These are phyloP conservation scores for Spiromastix sp. DNA, from an alignment of 2,329 filamentous ascomycete genomes.

Conservation along the genomic window DNA sequence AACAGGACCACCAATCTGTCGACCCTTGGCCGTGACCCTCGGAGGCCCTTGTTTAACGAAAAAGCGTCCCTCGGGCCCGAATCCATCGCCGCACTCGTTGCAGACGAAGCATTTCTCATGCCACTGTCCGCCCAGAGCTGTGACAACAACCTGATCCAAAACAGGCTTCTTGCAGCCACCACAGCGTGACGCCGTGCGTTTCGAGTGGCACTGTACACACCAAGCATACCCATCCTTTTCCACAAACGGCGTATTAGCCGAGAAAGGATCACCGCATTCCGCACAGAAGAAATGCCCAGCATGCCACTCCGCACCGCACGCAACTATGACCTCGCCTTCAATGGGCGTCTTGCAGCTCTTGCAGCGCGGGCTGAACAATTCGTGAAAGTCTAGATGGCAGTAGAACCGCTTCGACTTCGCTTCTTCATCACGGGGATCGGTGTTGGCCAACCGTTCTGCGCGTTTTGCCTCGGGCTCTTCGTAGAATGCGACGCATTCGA, in stretches of 20 bases:
- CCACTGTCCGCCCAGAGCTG: slow-evolving; percentile 85
- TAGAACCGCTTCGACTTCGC: slow-evolving; percentile 65
- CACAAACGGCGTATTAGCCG: slow-evolving; percentile 64
- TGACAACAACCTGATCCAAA: slow-evolving; percentile 80
- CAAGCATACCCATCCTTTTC: slow-evolving; percentile 97
- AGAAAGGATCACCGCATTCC: slow-evolving; percentile 80
- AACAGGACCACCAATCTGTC: slow-evolving; percentile 37
- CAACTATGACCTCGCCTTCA: slow-evolving; percentile 85
- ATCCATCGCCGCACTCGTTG: slow-evolving; percentile 50
- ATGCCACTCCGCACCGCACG: slow-evolving; percentile 92
- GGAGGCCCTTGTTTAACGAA: slow-evolving; percentile 49
- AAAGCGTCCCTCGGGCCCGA: slow-evolving; percentile 50
- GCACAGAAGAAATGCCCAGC: slow-evolving; percentile 98
- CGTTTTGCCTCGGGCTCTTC: slow-evolving; percentile 72
- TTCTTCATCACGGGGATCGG: slow-evolving; percentile 51
- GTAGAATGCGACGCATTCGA: slow-evolving; percentile 94
- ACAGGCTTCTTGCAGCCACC: slow-evolving; percentile 74
- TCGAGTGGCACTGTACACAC: slow-evolving; percentile 89
- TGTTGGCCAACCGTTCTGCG: slow-evolving; percentile 57
- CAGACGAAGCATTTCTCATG: slow-evolving; percentile 88
- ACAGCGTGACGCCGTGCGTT: slow-evolving; percentile 83
- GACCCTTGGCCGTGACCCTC: slow-evolving; percentile 33
- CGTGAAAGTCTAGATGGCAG: slow-evolving; percentile 98
- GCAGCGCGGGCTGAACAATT: slow-evolving; percentile 83
- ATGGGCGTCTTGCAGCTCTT: slow-evolving; percentile 96